Conservation (phyloP, 2,329 filamentous ascomycete species). For the Chrysosporium queenslandicum region DNA sequence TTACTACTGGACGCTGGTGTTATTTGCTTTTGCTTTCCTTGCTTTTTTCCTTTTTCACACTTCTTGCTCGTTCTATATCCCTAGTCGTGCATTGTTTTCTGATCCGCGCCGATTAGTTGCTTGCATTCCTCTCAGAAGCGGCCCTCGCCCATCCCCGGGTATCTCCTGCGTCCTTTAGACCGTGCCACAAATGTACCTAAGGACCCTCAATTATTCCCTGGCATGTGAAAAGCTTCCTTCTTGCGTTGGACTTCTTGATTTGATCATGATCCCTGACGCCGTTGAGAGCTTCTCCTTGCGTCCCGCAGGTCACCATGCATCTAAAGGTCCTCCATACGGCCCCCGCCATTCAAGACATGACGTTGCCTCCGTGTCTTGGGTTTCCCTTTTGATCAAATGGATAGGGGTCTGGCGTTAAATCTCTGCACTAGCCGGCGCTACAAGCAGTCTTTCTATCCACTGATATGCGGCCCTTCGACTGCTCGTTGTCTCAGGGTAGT, state of each 20-base stretch:
- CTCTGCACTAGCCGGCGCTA: constrained; percentile 8
- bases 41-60: background rate
- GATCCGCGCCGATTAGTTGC: background rate
- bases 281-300: constrained; percentile 3
- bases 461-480: constrained; percentile 3
- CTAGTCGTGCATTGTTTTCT: background rate
- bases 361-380: background rate
- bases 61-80: background rate
- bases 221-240: constrained; percentile 1
- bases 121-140: background rate
- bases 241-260: constrained; percentile 1
- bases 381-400: background rate
- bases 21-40: background rate
- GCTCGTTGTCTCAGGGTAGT: background rate
- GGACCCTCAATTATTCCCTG: background rate
- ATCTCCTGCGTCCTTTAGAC: background rate
- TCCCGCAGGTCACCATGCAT: background rate
- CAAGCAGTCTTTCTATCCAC: background rate
- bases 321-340: background rate
- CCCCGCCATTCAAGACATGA: constrained; percentile 1
- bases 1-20: background rate
- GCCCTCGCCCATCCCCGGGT: background rate
- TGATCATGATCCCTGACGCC: constrained; percentile 4
- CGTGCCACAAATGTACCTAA: background rate
- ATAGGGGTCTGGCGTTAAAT: background rate